A percentile compares a stretch with the other conserved stretches of the same genome.
Conservation (phyloP, 2,329 filamentous ascomycete species). For the Pseudogymnoascus sp. region DNA sequence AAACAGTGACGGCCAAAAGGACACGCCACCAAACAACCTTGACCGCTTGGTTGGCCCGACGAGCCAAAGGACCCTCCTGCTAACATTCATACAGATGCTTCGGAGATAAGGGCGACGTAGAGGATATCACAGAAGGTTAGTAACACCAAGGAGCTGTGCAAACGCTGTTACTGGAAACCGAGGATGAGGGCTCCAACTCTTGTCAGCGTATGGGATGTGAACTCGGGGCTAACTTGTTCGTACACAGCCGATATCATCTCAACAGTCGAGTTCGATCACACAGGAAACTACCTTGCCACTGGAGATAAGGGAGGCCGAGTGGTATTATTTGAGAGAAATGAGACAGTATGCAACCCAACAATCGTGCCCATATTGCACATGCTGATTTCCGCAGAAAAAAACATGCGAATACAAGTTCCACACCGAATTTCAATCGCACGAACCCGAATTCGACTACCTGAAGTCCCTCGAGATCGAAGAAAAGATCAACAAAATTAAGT, state of each 20-base stretch:
- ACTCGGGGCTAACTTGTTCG: constrained; percentile 17
- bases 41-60: constrained; percentile 3
- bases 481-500: constrained; percentile 99
- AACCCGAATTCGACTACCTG: constrained; percentile 98
- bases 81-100: constrained; percentile 65
- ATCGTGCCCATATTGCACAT: not conserved
- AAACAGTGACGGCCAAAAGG: not conserved
- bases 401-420: constrained; percentile 99
- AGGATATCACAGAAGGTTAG: constrained; percentile 44
- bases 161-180: not conserved
- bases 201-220: constrained; percentile 18
- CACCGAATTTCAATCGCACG: constrained; percentile 98
- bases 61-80: constrained; percentile 9
- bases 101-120: constrained; percentile 98
- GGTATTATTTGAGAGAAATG: constrained; percentile 84
- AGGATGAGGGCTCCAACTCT: not conserved
- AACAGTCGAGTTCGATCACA: constrained; percentile 85
- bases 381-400: constrained; percentile 65
- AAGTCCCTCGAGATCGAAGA: constrained; percentile 99
- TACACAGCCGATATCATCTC: constrained; percentile 79
- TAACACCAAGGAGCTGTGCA: constrained; percentile 6
- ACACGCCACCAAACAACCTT: not conserved
- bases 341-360: constrained; percentile 57
- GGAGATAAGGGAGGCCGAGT: constrained; percentile 82
- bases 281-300: constrained; percentile 82